Evolutionary conservation across 2,329 filamentous ascomycete genomes (phyloP).

Genomic region (Cadophora gregata): DNA sequence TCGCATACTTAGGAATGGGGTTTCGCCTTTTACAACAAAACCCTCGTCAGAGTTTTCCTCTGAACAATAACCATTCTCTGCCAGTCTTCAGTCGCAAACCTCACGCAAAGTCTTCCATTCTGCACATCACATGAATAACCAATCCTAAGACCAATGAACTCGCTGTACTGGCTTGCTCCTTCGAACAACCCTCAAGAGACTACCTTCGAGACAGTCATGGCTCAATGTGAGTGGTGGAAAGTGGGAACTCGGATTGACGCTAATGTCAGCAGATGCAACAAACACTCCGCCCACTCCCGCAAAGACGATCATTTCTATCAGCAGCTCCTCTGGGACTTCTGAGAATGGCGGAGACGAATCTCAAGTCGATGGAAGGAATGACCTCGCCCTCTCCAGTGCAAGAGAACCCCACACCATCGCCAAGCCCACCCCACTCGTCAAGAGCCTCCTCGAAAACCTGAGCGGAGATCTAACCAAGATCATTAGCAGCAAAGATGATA

Average conservation of each 20-base stretch:
- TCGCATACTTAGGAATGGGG: no score
- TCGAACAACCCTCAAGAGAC: not conserved
- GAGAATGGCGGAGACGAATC: not conserved
- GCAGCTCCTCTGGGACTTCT: not conserved
- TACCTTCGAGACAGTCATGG: not conserved
- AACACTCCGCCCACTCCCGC: not conserved
- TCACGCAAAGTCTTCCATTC: no score
- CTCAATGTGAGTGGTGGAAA: not conserved
- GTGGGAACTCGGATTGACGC: not conserved
- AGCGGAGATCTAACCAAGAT: not conserved
- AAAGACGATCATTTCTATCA: not conserved
- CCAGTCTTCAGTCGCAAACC: no score
- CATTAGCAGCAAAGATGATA: slow-evolving; percentile 1
- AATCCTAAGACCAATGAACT: not conserved
- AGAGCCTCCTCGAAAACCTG: not conserved
- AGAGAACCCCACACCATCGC: no score
- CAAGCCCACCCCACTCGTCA: not conserved
- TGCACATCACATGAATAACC: no score
- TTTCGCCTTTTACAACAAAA: no score
- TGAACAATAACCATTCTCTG: no score
- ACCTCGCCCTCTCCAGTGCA: not conserved
- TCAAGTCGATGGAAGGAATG: not conserved
- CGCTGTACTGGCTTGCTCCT: not conserved
- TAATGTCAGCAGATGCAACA: not conserved
- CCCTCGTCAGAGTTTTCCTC: no score